Evolutionary conservation across 2,329 filamentous ascomycete genomes (phyloP).

Genomic region (Rhinocladiella mackenziei): DNA sequence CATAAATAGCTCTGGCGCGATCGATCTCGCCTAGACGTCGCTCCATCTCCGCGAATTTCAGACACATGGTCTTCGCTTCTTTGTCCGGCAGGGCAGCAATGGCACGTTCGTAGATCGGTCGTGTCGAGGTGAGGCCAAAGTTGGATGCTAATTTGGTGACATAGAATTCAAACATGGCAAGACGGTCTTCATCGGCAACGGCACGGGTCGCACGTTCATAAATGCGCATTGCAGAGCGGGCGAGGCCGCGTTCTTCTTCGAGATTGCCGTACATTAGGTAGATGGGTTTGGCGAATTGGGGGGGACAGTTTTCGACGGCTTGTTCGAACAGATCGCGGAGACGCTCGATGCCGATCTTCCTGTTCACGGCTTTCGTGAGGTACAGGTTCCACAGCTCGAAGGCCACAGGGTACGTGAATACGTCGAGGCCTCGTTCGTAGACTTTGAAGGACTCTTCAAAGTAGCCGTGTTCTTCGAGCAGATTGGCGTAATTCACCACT

Average conservation of each 20-base stretch:
- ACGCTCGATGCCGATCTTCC: constrained; percentile 91
- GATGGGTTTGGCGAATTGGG: constrained; percentile 90
- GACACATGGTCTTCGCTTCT: constrained; percentile 95
- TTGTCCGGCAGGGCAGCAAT: constrained; percentile 88
- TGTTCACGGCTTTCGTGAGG: constrained; percentile 92
- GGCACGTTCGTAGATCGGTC: constrained; percentile 93
- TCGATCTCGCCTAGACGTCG: constrained; percentile 88
- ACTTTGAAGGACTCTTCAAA: constrained; percentile 98
- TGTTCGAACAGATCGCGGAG: constrained; percentile 95
- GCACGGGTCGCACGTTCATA: constrained; percentile 95
- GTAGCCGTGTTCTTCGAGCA: constrained; percentile 90
- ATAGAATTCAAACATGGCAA: constrained; percentile 99
- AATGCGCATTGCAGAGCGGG: constrained; percentile 96
- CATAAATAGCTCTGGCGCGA: constrained; percentile 89
- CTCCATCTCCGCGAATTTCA: constrained; percentile 98
- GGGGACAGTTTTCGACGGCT: constrained; percentile 88
- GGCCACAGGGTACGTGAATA: constrained; percentile 97
- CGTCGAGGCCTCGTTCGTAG: constrained; percentile 89
- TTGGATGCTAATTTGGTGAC: constrained; percentile 98
- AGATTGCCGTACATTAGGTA: constrained; percentile 98
- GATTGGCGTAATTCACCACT: constrained; percentile 95
- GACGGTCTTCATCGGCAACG: constrained; percentile 87
- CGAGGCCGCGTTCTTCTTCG: constrained; percentile 91
- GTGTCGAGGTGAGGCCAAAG: constrained; percentile 90
- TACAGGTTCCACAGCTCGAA: constrained; percentile 99